Evolutionary conservation across 176 grass and related monocot genomes (phyloP), one percentile per base, ranked within the genome.

Genomic region (Eragrostis nindensis): DNA sequence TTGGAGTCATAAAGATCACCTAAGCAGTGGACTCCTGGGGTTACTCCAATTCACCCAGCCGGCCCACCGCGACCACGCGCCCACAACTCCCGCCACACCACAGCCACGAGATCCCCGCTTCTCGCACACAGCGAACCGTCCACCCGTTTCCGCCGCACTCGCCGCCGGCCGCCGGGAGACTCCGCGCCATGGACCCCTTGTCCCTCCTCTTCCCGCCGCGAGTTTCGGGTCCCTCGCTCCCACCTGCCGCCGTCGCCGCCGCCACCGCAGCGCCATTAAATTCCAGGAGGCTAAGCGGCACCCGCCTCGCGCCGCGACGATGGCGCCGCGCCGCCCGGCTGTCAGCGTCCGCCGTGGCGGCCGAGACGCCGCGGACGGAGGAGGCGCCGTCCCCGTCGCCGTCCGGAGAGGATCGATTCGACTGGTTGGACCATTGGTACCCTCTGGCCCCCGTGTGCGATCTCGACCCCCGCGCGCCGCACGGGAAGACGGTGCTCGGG

Each of bases 401-500:
- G 52, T 25, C 32, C 2, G 22, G 68, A 0, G 62, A 47, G 5
- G 85, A 70, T 14, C 57, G n/a, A 26, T 98, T 98, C 87, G 92
- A 94, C 64, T 98, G 92, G 95, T 87, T 92, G 66, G 73, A 93
- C 73, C 92, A 98, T 14, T 98, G 95, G 92, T 98, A 93, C 75
- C 95, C 95, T 5, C 1, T 98, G 1, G 92, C 95, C 5, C 94
- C 84, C 21, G 55, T 97, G 49, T 81, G 83, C 88, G 95, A 98
- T 74, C 95, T 98, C 6, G 92, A 98, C 92, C 91, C 87, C 8
- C 78, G 84, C 17, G 87, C 90, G 18, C 95, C 90, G 10, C 84
- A 89, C 78, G 95, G 90, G 24, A 98, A 94, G 95, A 98, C 81
- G 73, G 87, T 94, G 56, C 57, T 98, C 42, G 95, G 95, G 24